Percentiles rank a stretch among this genome's conserved stretches.
Evolutionary conservation across 208 protist genomes (phyloP).

Genomic region (Leishmania tarentolae): DNA sequence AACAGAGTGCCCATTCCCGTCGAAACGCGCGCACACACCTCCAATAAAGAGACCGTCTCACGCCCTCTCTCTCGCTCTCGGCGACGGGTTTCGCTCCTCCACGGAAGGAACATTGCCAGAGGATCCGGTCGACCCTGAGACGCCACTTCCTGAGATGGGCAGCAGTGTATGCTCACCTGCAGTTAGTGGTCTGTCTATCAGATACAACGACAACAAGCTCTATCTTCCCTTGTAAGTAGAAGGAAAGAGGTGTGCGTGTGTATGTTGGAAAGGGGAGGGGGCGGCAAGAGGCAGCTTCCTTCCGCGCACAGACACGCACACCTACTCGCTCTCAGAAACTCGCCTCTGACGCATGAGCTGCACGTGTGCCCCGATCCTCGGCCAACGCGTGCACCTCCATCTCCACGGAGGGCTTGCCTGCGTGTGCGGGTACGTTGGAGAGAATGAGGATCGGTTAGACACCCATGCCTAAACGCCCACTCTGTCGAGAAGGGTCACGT

Average conservation of each 20-base stretch:
- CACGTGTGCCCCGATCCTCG: not conserved
- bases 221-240: not conserved
- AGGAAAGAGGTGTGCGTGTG: no score
- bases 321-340: not conserved
- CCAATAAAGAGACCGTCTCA: no score
- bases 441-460: not conserved
- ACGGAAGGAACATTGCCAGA: not conserved
- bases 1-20: no score
- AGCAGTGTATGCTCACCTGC: not conserved
- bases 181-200: not conserved
- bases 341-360: not conserved
- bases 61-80: no score
- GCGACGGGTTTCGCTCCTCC: not conserved
- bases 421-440: not conserved
- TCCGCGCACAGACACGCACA: no score
- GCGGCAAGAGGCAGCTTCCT: not conserved
- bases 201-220: not conserved
- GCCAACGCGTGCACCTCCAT: not conserved
- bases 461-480: not conserved
- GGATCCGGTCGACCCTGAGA: not conserved
- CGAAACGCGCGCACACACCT: no score
- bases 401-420: not conserved
- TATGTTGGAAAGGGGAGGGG: not conserved
- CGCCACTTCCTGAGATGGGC: not conserved
- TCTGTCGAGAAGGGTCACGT: not conserved